Conservation (phyloP, 1,139 yeast species). For the Pichia sp. region DNA sequence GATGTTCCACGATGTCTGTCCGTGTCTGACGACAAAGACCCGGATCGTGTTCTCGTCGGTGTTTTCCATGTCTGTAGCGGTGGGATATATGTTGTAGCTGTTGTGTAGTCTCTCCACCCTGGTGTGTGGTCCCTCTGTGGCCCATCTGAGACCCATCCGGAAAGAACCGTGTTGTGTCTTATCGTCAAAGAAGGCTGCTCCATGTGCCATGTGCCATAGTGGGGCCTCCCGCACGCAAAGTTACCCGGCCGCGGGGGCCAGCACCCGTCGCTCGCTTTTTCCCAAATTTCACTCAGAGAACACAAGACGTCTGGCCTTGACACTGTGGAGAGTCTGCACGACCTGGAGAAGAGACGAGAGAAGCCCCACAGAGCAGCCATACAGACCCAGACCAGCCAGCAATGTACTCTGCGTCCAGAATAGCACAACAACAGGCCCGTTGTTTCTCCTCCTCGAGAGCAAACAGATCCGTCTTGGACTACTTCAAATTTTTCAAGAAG, state of each 20-base stretch:
- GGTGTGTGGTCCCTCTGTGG: too few relatives aligned
- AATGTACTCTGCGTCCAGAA: constrained; percentile 2
- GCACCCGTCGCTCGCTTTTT: neutral
- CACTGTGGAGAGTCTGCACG: too few relatives aligned
- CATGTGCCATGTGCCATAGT: neutral
- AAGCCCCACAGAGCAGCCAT: too few relatives aligned
- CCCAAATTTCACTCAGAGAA: neutral
- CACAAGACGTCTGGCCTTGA: too few relatives aligned
- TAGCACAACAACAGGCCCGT: constrained; percentile 14
- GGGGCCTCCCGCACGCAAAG: neutral
- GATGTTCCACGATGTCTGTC: constrained; percentile 73
- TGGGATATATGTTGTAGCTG: too few relatives aligned
- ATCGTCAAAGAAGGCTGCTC: too few relatives aligned
- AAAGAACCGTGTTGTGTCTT: too few relatives aligned
- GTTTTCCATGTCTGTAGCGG: too few relatives aligned
- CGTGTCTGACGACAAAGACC: constrained; percentile 70
- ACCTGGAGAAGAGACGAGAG: too few relatives aligned
- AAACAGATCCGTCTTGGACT: constrained; percentile 29
- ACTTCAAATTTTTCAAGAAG: constrained; percentile 32
- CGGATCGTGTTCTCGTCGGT: constrained; percentile 43
- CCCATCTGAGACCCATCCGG: too few relatives aligned
- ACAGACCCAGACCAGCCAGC: neutral
- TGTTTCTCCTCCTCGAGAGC: constrained; percentile 18
- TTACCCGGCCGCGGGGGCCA: constrained; percentile 2
- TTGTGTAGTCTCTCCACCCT: too few relatives aligned